Evolutionary conservation across 2,329 filamentous ascomycete species (phyloP).

Genomic region (Leptographium galeiforme): DNA sequence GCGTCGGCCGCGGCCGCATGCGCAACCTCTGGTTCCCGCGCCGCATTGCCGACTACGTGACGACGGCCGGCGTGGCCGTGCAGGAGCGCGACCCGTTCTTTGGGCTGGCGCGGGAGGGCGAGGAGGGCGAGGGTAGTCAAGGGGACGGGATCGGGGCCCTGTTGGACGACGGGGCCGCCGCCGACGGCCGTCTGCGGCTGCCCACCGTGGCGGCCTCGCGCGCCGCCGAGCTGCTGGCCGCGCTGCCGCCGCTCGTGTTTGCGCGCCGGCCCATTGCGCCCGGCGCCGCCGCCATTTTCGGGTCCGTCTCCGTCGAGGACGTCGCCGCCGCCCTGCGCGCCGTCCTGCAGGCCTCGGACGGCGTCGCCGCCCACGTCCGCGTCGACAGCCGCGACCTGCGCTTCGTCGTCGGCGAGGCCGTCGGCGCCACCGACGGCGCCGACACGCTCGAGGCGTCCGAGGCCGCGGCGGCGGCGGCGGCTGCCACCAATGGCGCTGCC

Average conservation of each 20-base stretch:
- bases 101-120: neutral
- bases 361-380: slow-evolving; percentile 20
- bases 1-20: slow-evolving; percentile 21
- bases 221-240: slow-evolving; percentile 20
- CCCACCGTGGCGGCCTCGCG: slow-evolving; percentile 20
- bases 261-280: slow-evolving; percentile 21
- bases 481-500: neutral
- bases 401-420: slow-evolving; percentile 12
- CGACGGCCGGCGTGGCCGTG: slow-evolving; percentile 17
- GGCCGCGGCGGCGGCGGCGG: neutral
- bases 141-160: no score
- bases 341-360: slow-evolving; percentile 17
- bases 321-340: slow-evolving; percentile 22
- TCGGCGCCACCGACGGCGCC: slow-evolving; percentile 15
- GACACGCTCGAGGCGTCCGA: neutral
- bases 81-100: slow-evolving; percentile 19
- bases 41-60: slow-evolving; percentile 23
- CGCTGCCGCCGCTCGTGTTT: slow-evolving; percentile 25
- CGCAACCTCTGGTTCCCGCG: slow-evolving; percentile 22
- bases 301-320: slow-evolving; percentile 27
- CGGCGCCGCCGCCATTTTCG: slow-evolving; percentile 22
- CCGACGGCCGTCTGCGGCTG: neutral
- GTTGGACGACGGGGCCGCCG: no score
- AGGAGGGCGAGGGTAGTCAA: no score
- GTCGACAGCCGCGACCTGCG: slow-evolving; percentile 22